Evolutionary conservation across 176 grass and related monocot genomes (phyloP).

Genomic region (Oryza meyeriana): DNA sequence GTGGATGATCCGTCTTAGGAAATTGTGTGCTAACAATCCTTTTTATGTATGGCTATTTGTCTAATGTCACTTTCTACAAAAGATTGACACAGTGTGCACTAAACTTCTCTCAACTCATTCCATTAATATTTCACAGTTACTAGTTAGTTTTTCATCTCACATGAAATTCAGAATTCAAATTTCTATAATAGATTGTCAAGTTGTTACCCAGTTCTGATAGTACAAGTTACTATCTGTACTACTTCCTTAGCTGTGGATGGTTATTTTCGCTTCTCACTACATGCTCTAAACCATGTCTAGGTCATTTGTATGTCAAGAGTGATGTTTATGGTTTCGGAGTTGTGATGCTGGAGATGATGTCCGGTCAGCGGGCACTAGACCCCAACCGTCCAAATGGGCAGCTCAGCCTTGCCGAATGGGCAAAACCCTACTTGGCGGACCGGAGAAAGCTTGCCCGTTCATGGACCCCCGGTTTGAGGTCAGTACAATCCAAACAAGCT

Average conservation of each 20-base stretch:
- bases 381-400: constrained; percentile 61
- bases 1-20: neutral
- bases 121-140: neutral
- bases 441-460: constrained; percentile 50
- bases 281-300: constrained; percentile 35
- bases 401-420: constrained; percentile 74
- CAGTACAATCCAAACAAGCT: constrained; percentile 81
- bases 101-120: neutral
- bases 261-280: constrained; percentile 25
- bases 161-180: neutral
- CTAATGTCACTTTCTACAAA: neutral
- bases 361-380: constrained; percentile 70
- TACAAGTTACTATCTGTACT: neutral
- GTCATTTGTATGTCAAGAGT: constrained; percentile 91
- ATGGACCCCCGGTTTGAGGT: constrained; percentile 77
- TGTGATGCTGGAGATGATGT: constrained; percentile 82
- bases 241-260: constrained; percentile 8
- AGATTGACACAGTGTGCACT: neutral
- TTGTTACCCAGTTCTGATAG: neutral
- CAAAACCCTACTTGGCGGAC: constrained; percentile 71
- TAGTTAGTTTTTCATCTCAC: neutral
- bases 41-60: neutral
- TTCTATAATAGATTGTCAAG: neutral
- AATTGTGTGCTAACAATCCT: neutral
- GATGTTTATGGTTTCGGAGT: constrained; percentile 91